phyloP scores from a whole-genome alignment of 1,139 yeast species.

The Saccharomyces hybrid region DNA sequence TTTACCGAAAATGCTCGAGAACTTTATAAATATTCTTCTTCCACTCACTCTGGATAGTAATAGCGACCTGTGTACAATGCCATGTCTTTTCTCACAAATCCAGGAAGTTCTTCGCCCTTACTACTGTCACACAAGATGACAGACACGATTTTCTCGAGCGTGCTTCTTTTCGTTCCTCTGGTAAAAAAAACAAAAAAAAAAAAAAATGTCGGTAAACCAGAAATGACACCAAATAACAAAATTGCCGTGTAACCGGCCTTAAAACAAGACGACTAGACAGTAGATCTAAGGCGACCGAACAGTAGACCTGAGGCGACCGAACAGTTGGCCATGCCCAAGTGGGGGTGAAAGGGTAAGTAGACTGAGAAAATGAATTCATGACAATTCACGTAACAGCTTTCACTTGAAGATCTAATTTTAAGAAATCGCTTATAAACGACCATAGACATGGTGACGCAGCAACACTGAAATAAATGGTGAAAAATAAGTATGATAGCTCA shows the following conservation, averaged over 20 bases:
- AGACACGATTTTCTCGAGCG: conserved; percentile 46
- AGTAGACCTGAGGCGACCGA: conserved; percentile 38
- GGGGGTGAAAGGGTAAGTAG: conserved; percentile 34
- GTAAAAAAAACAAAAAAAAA: conserved; percentile 49
- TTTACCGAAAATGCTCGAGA: neutral
- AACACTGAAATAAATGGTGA: conserved; percentile 31
- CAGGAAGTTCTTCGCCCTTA: conserved; percentile 28
- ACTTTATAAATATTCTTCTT: no score
- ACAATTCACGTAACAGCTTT: conserved; percentile 35
- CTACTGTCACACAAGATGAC: conserved; percentile 32
- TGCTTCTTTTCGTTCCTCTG: conserved; percentile 49
- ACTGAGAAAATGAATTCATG: conserved; percentile 33
- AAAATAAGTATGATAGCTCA: conserved; percentile 20
- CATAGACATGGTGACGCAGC: conserved; percentile 34
- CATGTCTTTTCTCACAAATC: conserved; percentile 24
- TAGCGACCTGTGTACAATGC: conserved; percentile 21
- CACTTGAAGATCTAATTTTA: conserved; percentile 34
- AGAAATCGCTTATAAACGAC: conserved; percentile 34
- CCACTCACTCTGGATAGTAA: conserved; percentile 16
- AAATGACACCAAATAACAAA: conserved; percentile 43
- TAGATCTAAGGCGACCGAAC: no score
- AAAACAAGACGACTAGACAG: conserved; percentile 42
- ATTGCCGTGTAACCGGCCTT: conserved; percentile 47
- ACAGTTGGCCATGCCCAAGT: conserved; percentile 47
- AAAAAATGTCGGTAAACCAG: conserved; percentile 51